These are phyloP conservation scores for Pleurotus citrinopileatus DNA, from an alignment of 768 basidiomycete genomes.

Conservation along the genomic window DNA sequence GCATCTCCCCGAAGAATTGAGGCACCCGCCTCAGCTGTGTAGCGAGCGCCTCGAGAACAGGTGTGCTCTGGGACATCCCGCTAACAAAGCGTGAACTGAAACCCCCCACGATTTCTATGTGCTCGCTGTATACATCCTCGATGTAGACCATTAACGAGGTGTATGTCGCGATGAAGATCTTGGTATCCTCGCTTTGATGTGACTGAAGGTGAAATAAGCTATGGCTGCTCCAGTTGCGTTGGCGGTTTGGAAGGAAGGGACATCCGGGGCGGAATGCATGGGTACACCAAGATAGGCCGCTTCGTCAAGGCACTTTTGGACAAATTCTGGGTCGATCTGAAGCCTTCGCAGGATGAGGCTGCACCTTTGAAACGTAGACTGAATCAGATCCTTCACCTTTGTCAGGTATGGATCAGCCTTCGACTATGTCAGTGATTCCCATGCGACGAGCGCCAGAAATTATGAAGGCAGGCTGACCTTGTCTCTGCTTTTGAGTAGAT, in stretches of 20 bases:
- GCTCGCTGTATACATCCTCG: not conserved
- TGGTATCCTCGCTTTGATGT: not conserved
- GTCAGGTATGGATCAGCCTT: no score
- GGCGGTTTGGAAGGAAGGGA: not conserved
- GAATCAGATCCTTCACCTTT: no score
- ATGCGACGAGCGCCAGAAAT: no score
- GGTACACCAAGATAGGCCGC: not conserved
- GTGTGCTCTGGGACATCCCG: not conserved
- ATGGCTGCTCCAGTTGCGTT: not conserved
- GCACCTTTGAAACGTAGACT: no score
- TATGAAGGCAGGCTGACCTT: no score
- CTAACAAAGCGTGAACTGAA: not conserved
- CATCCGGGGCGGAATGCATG: not conserved
- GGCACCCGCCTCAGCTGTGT: not conserved
- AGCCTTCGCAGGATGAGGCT: no score
- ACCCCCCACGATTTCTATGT: not conserved
- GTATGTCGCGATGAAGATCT: slow-evolving; percentile 1
- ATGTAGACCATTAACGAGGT: not conserved
- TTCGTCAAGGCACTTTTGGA: not conserved
- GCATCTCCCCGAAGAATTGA: not conserved
- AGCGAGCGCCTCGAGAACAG: not conserved
- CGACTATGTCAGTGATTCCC: no score
- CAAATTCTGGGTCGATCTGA: not conserved
- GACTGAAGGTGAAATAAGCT: not conserved
- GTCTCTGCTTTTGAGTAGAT: no score